Conservation (phyloP, 129 eudicot species). For the Centaurea solstitialis region DNA sequence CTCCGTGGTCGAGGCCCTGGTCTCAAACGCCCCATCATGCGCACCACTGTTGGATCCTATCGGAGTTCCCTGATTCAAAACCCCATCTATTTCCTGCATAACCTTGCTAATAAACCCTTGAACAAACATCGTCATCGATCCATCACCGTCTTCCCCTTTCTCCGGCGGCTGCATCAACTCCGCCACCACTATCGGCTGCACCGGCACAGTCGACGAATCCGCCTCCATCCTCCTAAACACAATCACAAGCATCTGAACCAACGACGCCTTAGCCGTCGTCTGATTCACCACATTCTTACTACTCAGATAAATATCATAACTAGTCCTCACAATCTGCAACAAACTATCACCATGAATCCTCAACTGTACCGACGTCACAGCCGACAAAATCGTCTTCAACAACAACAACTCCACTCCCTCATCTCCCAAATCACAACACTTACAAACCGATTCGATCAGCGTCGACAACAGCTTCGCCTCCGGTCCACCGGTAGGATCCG, state of each 20-base stretch:
- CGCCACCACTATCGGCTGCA: slow-evolving; percentile 97
- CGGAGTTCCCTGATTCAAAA: slow-evolving; percentile 62
- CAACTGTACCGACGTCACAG: slow-evolving; percentile 74
- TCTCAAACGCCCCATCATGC: slow-evolving; percentile 98
- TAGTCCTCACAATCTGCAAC: slow-evolving; percentile 77
- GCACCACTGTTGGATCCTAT: slow-evolving; percentile 41
- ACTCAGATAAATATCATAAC: slow-evolving; percentile 75
- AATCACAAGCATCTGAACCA: slow-evolving; percentile 97
- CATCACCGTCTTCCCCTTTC: slow-evolving; percentile 65
- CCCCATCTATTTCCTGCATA: slow-evolving; percentile 93
- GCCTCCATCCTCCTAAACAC: slow-evolving; percentile 99
- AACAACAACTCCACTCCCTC: slow-evolving; percentile 71
- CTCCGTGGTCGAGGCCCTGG: slow-evolving; percentile 69
- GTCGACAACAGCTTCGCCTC: slow-evolving; percentile 59
- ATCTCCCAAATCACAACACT: slow-evolving; percentile 68
- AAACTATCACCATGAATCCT: slow-evolving; percentile 90
- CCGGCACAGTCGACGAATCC: slow-evolving; percentile 73
- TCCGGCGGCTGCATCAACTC: slow-evolving; percentile 86
- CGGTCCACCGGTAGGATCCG: slow-evolving; percentile 58
- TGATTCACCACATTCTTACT: slow-evolving; percentile 96
- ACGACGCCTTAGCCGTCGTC: slow-evolving; percentile 87
- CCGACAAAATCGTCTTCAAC: slow-evolving; percentile 70
- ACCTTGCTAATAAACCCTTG: slow-evolving; percentile 97
- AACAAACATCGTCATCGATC: slow-evolving; percentile 67
- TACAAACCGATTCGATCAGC: slow-evolving; percentile 77